phyloP scores from a whole-genome alignment of 148 eudicot genomes.

The Oxyria digyna region DNA sequence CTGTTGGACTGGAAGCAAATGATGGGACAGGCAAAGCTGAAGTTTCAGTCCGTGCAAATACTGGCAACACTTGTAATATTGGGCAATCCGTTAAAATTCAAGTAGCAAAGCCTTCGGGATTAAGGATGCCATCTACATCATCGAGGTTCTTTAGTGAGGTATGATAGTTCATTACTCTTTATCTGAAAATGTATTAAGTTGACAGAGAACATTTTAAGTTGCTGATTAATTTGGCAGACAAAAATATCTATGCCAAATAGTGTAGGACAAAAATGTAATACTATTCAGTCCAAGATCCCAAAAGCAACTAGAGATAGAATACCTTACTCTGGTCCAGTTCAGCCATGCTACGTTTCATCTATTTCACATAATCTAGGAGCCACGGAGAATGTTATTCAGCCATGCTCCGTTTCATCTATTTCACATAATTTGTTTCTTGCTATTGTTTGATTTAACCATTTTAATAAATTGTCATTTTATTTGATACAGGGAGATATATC shows the following conservation, averaged over 20 bases:
- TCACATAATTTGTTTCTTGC: too few relatives aligned
- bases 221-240: conserved; percentile 15
- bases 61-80: conserved; percentile 11
- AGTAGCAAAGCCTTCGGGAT: too few relatives aligned
- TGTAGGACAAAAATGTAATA: conserved; percentile 9
- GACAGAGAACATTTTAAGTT: background rate
- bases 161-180: conserved; percentile 4
- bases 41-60: conserved; percentile 14
- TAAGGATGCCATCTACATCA: conserved; percentile 95
- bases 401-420: too few relatives aligned
- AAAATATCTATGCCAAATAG: conserved; percentile 21
- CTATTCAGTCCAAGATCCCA: background rate
- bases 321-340: background rate
- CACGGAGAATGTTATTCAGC: background rate
- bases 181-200: background rate
- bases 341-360: background rate
- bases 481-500: too few relatives aligned
- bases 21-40: conserved; percentile 15
- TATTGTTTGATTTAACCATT: too few relatives aligned
- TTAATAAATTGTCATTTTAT: too few relatives aligned
- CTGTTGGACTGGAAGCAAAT: too few relatives aligned
- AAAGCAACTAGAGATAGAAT: background rate
- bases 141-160: conserved; percentile 81
- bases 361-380: conserved; percentile 1
- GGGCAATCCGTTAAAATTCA: too few relatives aligned